Percentiles rank a stretch among this genome's conserved stretches.
Conservation (phyloP, 1,284 basidiomycete genomes). For the Ganoderma lingzhi region DNA sequence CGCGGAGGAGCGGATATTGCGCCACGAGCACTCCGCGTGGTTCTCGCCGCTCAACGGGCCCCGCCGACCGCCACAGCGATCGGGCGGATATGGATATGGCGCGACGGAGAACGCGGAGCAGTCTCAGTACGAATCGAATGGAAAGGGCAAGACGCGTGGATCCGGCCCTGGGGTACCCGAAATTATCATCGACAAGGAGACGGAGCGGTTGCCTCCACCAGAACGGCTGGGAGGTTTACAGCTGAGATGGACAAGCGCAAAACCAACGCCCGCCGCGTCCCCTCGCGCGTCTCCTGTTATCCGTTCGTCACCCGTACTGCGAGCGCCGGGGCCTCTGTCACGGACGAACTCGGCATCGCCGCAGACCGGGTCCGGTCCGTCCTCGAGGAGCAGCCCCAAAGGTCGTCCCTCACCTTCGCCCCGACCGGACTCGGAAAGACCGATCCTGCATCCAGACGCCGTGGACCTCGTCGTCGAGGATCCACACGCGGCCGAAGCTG, state of each 20-base stretch:
- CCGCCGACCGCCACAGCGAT: conserved; percentile 47
- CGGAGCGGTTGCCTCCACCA: conserved; percentile 43
- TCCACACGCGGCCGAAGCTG: conserved; percentile 55
- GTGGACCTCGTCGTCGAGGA: conserved; percentile 83
- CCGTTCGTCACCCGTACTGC: conserved; percentile 31
- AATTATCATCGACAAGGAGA: conserved; percentile 52
- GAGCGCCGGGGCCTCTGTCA: conserved; percentile 15
- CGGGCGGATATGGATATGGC: conserved; percentile 66
- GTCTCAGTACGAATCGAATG: conserved; percentile 21
- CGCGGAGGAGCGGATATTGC: conserved; percentile 74
- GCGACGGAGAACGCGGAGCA: conserved; percentile 49
- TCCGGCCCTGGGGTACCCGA: conserved; percentile 26
- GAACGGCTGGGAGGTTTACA: conserved; percentile 47
- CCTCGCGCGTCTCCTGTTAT: conserved; percentile 21
- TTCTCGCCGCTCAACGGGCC: conserved; percentile 64
- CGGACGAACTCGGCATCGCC: conserved; percentile 28
- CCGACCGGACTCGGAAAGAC: conserved; percentile 44
- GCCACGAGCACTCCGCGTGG: conserved; percentile 75
- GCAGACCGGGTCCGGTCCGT: conserved; percentile 30
- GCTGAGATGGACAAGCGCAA: conserved; percentile 56
- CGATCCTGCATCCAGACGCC: conserved; percentile 71
- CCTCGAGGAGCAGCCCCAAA: conserved; percentile 40
- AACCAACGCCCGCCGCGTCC: conserved; percentile 28
- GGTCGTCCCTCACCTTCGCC: conserved; percentile 45
- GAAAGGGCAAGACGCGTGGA: conserved; percentile 36